Conservation (phyloP, 2,329 filamentous ascomycete genomes). For the Emergomyces pasteurianus region DNA sequence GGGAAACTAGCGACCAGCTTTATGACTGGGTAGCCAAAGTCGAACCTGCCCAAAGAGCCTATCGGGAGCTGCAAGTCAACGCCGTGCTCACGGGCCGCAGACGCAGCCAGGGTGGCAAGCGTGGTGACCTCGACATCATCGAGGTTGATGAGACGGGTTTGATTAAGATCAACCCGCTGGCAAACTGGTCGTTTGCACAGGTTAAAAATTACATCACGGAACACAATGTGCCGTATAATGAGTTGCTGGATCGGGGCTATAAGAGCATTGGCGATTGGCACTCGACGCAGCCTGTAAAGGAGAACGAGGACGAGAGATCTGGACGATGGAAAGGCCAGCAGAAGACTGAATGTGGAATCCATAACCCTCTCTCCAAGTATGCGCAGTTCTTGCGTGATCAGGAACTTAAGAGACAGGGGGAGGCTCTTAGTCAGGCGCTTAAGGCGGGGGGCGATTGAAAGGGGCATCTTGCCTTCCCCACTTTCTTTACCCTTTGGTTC, state of each 20-base stretch:
- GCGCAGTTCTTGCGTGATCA: conserved; percentile 69
- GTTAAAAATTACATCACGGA: conserved; percentile 79
- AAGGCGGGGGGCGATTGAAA: conserved; percentile 9
- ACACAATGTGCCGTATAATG: conserved; percentile 87
- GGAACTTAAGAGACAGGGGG: conserved; percentile 54
- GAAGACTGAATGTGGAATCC: conserved; percentile 97
- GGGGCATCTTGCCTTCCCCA: not conserved
- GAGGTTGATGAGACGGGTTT: conserved; percentile 85
- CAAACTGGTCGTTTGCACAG: conserved; percentile 85
- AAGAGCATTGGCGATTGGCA: conserved; percentile 98
- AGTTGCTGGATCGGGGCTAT: conserved; percentile 83
- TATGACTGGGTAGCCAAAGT: conserved; percentile 98
- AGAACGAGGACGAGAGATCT: conserved; percentile 88
- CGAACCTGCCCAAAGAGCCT: conserved; percentile 86
- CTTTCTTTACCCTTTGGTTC: not conserved
- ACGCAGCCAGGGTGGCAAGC: conserved; percentile 83
- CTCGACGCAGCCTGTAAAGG: conserved; percentile 79
- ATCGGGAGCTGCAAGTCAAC: conserved; percentile 72
- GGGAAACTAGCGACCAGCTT: conserved; percentile 73
- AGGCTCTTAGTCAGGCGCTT: conserved; percentile 38
- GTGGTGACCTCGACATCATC: conserved; percentile 79
- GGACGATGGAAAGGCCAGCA: conserved; percentile 92
- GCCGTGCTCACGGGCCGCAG: conserved; percentile 88
- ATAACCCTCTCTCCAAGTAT: conserved; percentile 94
- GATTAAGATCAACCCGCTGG: conserved; percentile 95